These are phyloP conservation scores for Coniella vitis DNA, from an alignment of 2,329 filamentous ascomycete species.

Conservation along the genomic window DNA sequence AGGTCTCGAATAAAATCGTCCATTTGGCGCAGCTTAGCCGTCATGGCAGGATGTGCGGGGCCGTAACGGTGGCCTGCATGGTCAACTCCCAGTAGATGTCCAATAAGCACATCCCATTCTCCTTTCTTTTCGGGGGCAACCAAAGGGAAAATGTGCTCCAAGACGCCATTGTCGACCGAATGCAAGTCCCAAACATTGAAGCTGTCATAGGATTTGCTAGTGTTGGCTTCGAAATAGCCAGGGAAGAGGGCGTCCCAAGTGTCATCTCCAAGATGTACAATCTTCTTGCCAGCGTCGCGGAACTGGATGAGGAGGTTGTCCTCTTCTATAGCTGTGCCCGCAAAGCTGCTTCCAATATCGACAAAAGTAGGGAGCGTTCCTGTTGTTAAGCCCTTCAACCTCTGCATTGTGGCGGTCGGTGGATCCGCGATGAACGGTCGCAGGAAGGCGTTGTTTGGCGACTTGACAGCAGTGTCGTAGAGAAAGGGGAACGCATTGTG, in stretches of 20 bases:
- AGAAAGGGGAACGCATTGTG: slow-evolving; percentile 85
- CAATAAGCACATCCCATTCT: slow-evolving; percentile 91
- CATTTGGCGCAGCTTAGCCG: slow-evolving; percentile 86
- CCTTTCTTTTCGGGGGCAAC: slow-evolving; percentile 56
- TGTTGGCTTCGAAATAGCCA: slow-evolving; percentile 79
- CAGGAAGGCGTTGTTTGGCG: slow-evolving; percentile 78
- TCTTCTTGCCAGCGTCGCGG: slow-evolving; percentile 57
- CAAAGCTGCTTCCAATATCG: slow-evolving; percentile 91
- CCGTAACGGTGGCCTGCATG: slow-evolving; percentile 96
- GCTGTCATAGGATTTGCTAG: slow-evolving; percentile 87
- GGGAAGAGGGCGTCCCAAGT: slow-evolving; percentile 95
- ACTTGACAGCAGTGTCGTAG: slow-evolving; percentile 69
- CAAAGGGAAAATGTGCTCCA: slow-evolving; percentile 82
- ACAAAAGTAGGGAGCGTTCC: slow-evolving; percentile 93
- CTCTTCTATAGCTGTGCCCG: slow-evolving; percentile 90
- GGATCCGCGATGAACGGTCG: slow-evolving; percentile 96
- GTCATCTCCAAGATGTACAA: slow-evolving; percentile 95
- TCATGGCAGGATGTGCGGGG: slow-evolving; percentile 88
- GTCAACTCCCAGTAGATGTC: slow-evolving; percentile 90
- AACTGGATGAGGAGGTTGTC: slow-evolving; percentile 69
- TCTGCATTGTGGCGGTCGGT: slow-evolving; percentile 85
- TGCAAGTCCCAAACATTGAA: slow-evolving; percentile 98
- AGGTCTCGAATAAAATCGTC: slow-evolving; percentile 69
- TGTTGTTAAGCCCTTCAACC: slow-evolving; percentile 89
- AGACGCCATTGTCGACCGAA: slow-evolving; percentile 92